Conservation (phyloP, 768 basidiomycete species). For the Tremella yokohamensis region DNA sequence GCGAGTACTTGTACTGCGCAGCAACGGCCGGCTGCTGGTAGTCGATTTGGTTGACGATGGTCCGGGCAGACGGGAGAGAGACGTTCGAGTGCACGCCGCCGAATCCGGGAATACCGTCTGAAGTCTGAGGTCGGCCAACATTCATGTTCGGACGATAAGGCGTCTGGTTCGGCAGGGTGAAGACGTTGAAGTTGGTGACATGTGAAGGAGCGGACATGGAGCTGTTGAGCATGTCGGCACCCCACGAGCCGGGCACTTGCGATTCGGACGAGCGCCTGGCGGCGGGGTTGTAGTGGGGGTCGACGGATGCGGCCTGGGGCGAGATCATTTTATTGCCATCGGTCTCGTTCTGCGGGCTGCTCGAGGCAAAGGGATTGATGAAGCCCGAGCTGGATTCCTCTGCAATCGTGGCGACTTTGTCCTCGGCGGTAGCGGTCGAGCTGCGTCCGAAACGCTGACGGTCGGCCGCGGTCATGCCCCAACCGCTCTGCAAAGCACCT, state of each 20-base stretch:
- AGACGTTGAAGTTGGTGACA: constrained; percentile 10
- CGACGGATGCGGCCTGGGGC: constrained; percentile 12
- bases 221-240: constrained; percentile 1
- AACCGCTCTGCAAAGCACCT: constrained; percentile 37
- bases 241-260: constrained; percentile 18
- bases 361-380: constrained; percentile 31
- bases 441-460: not conserved
- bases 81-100: constrained; percentile 7
- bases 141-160: not conserved
- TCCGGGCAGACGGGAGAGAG: constrained; percentile 12
- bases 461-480: constrained; percentile 5
- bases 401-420: constrained; percentile 22
- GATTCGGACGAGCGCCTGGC: constrained; percentile 35
- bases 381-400: constrained; percentile 28
- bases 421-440: not conserved
- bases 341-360: constrained; percentile 11
- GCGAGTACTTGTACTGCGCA: not conserved
- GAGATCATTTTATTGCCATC: not conserved
- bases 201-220: constrained; percentile 24
- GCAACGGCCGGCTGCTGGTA: not conserved
- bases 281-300: constrained; percentile 25
- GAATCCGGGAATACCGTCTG: constrained; percentile 39
- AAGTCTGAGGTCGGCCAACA: constrained; percentile 36
- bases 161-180: constrained; percentile 4
- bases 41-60: constrained; percentile 14